phyloP scores from a whole-genome alignment of 805 yeast genomes.

The Saturnispora sanitii region DNA sequence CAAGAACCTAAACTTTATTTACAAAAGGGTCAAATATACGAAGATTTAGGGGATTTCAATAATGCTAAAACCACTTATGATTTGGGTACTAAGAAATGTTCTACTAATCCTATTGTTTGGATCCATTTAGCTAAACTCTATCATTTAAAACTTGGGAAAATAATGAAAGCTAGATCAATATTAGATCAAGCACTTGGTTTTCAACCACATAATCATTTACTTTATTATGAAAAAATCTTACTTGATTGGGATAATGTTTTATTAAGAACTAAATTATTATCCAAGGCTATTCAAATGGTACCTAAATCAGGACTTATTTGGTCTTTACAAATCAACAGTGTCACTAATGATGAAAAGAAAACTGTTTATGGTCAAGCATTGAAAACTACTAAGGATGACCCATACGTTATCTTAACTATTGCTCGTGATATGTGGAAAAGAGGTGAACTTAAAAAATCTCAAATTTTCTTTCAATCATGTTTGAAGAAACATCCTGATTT shows the following conservation, averaged over 20 bases:
- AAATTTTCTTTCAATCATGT: constrained; percentile 66
- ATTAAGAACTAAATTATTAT: constrained; percentile 33
- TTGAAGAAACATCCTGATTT: constrained; percentile 36
- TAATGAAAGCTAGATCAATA: constrained; percentile 57
- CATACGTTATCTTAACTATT: constrained; percentile 48
- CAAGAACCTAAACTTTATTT: constrained; percentile 43
- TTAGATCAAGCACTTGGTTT: constrained; percentile 56
- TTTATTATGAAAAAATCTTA: constrained; percentile 50
- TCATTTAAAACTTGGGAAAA: constrained; percentile 29
- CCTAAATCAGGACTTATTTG: constrained; percentile 57
- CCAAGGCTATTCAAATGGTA: constrained; percentile 47
- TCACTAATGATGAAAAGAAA: constrained; percentile 36
- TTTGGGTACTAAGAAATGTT: constrained; percentile 40
- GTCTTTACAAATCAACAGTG: constrained; percentile 46
- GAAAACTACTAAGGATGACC: constrained; percentile 50
- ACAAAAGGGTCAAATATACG: constrained; percentile 51
- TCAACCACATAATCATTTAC: constrained; percentile 37
- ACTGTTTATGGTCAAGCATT: constrained; percentile 63
- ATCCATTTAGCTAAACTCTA: constrained; percentile 39
- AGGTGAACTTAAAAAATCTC: constrained; percentile 53
- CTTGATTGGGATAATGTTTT: constrained; percentile 53
- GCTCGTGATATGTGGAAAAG: constrained; percentile 61
- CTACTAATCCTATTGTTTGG: constrained; percentile 44
- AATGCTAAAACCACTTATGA: constrained; percentile 40
- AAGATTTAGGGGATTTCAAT: constrained; percentile 21